These are phyloP conservation scores for Ophiostoma sp. DNA, from an alignment of 2,329 filamentous ascomycete genomes.

Conservation along the genomic window DNA sequence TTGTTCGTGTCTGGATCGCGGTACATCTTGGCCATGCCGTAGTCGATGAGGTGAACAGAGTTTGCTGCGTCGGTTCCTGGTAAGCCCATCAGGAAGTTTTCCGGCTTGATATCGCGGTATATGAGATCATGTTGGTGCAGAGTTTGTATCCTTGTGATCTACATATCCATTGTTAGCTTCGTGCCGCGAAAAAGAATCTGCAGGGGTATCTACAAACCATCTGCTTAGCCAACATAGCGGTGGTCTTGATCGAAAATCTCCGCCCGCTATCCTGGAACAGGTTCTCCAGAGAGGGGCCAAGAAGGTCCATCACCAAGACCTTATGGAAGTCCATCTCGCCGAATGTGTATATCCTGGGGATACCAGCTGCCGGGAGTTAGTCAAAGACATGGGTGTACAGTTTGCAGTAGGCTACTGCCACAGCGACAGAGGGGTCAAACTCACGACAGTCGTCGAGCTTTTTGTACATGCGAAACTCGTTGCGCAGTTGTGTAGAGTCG, in stretches of 20 bases:
- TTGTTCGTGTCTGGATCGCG: conserved; percentile 98
- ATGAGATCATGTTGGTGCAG: conserved; percentile 99
- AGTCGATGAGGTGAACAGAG: conserved; percentile 96
- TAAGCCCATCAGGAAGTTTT: conserved; percentile 96
- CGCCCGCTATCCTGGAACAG: conserved; percentile 25
- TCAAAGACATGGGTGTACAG: not conserved
- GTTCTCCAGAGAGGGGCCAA: conserved; percentile 28
- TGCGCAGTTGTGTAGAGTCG: conserved; percentile 30
- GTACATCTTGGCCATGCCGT: conserved; percentile 99
- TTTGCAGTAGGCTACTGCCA: not conserved
- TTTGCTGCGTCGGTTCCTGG: conserved; percentile 87
- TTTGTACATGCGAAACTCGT: conserved; percentile 32
- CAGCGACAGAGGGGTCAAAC: not conserved
- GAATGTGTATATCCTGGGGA: conserved; percentile 29
- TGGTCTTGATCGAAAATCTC: conserved; percentile 27
- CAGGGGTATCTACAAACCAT: conserved; percentile 26
- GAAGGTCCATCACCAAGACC: conserved; percentile 31
- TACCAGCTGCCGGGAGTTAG: conserved; percentile 22
- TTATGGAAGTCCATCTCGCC: conserved; percentile 31
- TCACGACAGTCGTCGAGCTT: conserved; percentile 23
- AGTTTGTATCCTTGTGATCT: conserved; percentile 84
- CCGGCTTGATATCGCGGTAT: conserved; percentile 98
- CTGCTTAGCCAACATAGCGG: conserved; percentile 30
- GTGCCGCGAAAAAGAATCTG: not conserved
- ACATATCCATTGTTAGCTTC: conserved; percentile 10